Conservation (phyloP, 768 basidiomycete species). For the Trametopsis cervina region DNA sequence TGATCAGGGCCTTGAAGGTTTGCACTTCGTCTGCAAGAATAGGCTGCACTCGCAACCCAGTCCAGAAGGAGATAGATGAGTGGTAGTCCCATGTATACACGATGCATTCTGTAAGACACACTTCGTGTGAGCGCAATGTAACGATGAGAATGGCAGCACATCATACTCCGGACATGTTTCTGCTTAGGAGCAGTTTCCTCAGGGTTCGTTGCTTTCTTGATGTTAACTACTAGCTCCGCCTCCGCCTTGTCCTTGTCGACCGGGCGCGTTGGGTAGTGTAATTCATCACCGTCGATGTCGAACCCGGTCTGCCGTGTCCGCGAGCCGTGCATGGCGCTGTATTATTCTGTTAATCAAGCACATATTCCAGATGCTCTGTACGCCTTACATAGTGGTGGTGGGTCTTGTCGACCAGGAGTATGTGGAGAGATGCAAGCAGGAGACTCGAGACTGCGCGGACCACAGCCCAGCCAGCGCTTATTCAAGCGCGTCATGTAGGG, state of each 20-base stretch:
- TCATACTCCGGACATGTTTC: slow-evolving; percentile 97
- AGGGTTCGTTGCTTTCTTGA: slow-evolving; percentile 95
- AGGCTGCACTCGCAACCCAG: slow-evolving; percentile 91
- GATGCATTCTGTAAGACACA: slow-evolving; percentile 70
- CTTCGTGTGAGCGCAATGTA: background rate
- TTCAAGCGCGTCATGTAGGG: background rate
- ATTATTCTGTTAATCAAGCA: too few species aligned
- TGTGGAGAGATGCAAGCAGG: background rate
- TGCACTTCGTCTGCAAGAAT: slow-evolving; percentile 96
- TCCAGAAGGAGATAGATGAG: slow-evolving; percentile 97
- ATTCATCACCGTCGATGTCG: slow-evolving; percentile 71
- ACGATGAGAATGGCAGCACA: background rate
- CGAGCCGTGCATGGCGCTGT: too few species aligned
- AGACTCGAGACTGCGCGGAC: background rate
- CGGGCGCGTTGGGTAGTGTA: slow-evolving; percentile 93
- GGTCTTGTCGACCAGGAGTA: slow-evolving; percentile 5
- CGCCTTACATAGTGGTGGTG: background rate
- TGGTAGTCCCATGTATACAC: slow-evolving; percentile 99
- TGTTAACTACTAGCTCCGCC: slow-evolving; percentile 85
- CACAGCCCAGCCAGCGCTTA: background rate
- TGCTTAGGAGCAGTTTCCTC: slow-evolving; percentile 98
- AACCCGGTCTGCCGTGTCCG: slow-evolving; percentile 29
- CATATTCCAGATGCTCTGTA: too few species aligned
- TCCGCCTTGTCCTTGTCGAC: slow-evolving; percentile 99
- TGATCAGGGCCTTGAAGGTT: slow-evolving; percentile 97